Evolutionary conservation across 257 asterid species (phyloP), one percentile per base, ranked within the genome.

Genomic region (Nemophila menziesii): DNA sequence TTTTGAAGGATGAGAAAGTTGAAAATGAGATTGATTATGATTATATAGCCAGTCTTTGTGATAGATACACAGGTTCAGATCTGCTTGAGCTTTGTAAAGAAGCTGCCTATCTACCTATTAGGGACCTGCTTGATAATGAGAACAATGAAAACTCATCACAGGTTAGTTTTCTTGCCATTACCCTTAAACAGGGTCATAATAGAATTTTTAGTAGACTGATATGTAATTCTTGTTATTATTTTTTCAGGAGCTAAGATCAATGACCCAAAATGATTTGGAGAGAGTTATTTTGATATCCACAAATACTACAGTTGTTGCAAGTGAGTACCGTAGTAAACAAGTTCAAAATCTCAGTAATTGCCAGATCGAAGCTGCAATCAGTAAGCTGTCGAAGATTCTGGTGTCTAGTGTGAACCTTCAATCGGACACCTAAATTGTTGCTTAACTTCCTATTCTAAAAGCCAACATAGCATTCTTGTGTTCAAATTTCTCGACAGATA

Each of bases 1-100:
- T 90, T 57, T 58, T 90, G 45, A 85, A 69, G 78, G 87, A 58
- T 44, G 98, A 90, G 75, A 81, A 57, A 57, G 78, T 72, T 20
- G 81, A 72, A 65, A 68, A 53, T 15, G 67, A 49, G 45, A 74
- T 90, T 43, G 72, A 85, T 61, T 81, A 76, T 52, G 92, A 72
- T 24, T 55, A 21, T 40, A 56, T 90, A 53, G 93, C 98, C 44
- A 48, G 69, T 67, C 66, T 77, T 9, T 90, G 94, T 51, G 83
- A 77, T 45, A 93, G 94, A 44, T 74, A 48, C 65, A 81, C 96
- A 6, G 98, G 98, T 52, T 90, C 98, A 12, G 98, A 85, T 67
- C 78, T 85, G 58, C 81, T 81, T 16, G 96, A 85, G 54, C 72
- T 90, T 48, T 90, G 98, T 68, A 81, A 81, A 62, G 85, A 78